Evolutionary conservation across 2,329 filamentous ascomycete species (phyloP), one percentile per base, ranked within the genome.

Genomic region (Boeremia lycopersici): DNA sequence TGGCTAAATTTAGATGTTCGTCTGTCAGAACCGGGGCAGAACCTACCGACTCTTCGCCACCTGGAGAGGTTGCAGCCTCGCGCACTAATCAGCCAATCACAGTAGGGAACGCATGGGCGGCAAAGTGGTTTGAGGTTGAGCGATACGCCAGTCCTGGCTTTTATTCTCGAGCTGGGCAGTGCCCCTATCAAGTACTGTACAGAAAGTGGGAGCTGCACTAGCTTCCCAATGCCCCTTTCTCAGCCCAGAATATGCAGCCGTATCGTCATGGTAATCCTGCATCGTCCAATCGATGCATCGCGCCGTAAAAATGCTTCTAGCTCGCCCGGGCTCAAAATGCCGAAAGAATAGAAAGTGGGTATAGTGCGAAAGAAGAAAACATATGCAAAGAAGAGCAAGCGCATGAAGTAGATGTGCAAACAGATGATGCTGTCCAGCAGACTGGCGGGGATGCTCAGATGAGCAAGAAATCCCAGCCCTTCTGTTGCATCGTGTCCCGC

Each of bases 401-500:
- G 53, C 56, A 47, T 19, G 45, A 36, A 48, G 35, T 30, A 29
- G 48, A 43, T 54, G 59, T 46, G 45, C 57, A 65, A 61, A 65
- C 65, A 73, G 71, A 72, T 67, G 65, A 75, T 74, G 73, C 67
- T 56, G 59, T 63, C 69, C 69, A 72, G 70, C 69, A 73, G 67
- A 68, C 57, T 57, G 57, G 50, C 53, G 33, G 38, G 47, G 36
- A 45, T 58, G 61, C 64, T 70, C 74, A 96, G 78, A 97, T 93
- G 76, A 97, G 85, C 76, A 97, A 82, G 79, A 91, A 95, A 74
- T 96, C 91, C 93, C 91, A 96, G 66, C 86, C 86, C 80, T 93
- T 95, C 79, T 88, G 86, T 78, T 86, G 86, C 92, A 97, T 96
- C 73, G 93, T 86, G 78, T 96, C 90, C 79, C 93, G 84, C 93